These are phyloP conservation scores for Dalbergia cochinchinensis DNA, from an alignment of 306 rosid genomes.

Conservation along the genomic window DNA sequence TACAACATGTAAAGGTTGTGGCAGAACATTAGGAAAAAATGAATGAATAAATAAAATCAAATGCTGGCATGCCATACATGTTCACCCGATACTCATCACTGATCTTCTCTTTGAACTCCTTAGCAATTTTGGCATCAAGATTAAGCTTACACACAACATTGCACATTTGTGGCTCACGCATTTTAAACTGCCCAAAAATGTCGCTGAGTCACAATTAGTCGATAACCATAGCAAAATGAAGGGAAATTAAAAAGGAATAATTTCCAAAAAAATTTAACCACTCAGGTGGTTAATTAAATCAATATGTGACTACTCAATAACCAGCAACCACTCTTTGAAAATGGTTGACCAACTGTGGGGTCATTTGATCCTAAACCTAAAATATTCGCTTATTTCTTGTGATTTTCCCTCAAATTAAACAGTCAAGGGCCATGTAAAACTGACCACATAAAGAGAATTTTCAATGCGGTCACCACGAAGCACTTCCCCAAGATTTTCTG, in stretches of 20 bases:
- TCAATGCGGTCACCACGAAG: constrained; percentile 99
- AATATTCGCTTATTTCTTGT: constrained; percentile 10
- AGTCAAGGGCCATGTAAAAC: constrained; percentile 44
- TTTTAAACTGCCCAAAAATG: constrained; percentile 77
- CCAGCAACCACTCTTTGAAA: constrained; percentile 19
- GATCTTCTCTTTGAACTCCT: constrained; percentile 94
- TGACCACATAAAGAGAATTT: constrained; percentile 86
- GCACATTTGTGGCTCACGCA: constrained; percentile 95
- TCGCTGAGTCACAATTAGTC: constrained; percentile 14
- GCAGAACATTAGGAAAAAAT: constrained; percentile 14
- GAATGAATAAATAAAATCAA: neutral
- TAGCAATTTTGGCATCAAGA: constrained; percentile 82
- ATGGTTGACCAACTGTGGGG: constrained; percentile 6
- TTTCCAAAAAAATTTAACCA: constrained; percentile 8
- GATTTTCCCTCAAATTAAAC: constrained; percentile 14
- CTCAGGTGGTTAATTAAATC: constrained; percentile 12
- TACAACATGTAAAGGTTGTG: constrained; percentile 27
- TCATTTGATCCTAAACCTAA: constrained; percentile 18
- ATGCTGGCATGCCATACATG: constrained; percentile 65
- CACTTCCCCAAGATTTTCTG: constrained; percentile 98
- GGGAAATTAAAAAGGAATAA: neutral
- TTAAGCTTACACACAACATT: constrained; percentile 62
- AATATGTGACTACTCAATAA: constrained; percentile 5
- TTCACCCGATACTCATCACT: constrained; percentile 95
- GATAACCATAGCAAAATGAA: constrained; percentile 32